Base-by-base conservation (phyloP, 805 yeast species). In the Pichia deserticola region DNA sequence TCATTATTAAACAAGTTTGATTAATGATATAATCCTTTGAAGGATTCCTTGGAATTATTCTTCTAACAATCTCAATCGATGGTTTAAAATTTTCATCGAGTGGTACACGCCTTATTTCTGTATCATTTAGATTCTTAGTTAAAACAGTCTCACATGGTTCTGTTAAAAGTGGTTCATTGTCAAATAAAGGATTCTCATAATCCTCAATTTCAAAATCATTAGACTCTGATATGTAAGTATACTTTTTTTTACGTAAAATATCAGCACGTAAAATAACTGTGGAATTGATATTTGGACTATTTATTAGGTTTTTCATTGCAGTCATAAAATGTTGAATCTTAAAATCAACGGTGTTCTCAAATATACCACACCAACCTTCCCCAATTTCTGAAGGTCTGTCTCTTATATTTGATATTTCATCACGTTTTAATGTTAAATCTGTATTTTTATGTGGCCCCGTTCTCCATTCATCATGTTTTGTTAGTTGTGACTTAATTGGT, bases 21-120 rank as follows among this genome's bases (percentile, higher is more conserved):
- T 87, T 86, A 53, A 89, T 80, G 28, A 87, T 78, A 46, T 77
- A 76, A 62, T 90, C 98, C 59, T 87, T 85, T 61, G 79, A 81
- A 0, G 96, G 96, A 60, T 90, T 90, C 65, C 97, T 73, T 10
- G 98, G 98, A n/a, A 90, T 77, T 36, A 90, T 81, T 57, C 96
- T 73, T 56, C 97, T 77, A n/a, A 89, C 87, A 43, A 85, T 68
- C 56, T 82, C 81, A 25, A 65, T 62, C 41, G 71, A 69, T 20
- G 74, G 73, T 50, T 60, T 64, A 49, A 58, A 69, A 29, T 44
- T 57, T 3, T 49, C 12, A 11, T 50, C 52, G n/a, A 60, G 55
- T 11, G 74, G 73, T 44, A 65, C 70, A 5, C 57, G 37, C 44
- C 68, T 68, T 6, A 77, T 57, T 5, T 67, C 70, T 1, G 72